A percentile compares a stretch with the other conserved stretches of the same genome.
Conservation (phyloP, 2,329 filamentous ascomycete species). For the Alternaria atra region DNA sequence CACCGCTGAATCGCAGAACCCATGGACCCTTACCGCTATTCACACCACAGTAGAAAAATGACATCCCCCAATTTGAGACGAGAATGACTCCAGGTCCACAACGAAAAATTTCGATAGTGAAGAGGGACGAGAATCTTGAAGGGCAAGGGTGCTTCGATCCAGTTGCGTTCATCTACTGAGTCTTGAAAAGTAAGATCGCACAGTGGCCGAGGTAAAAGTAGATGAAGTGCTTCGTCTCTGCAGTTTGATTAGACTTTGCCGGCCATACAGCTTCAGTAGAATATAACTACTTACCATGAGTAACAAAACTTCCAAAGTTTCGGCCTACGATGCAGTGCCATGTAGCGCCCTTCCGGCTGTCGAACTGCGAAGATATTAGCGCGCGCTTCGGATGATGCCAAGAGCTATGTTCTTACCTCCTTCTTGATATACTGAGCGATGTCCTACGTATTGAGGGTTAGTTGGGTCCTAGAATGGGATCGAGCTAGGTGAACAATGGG, state of each 20-base stretch:
- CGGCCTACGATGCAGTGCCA: slow-evolving; percentile 99
- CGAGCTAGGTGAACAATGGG: neutral
- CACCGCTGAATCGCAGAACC: slow-evolving; percentile 8
- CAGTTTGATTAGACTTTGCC: slow-evolving; percentile 21
- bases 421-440: slow-evolving; percentile 97
- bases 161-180: slow-evolving; percentile 68
- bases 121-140: slow-evolving; percentile 9
- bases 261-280: no score
- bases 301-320: slow-evolving; percentile 99
- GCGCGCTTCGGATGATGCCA: neutral
- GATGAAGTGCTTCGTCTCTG: slow-evolving; percentile 99
- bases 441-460: slow-evolving; percentile 67
- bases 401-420: slow-evolving; percentile 65
- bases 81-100: slow-evolving; percentile 9
- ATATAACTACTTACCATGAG: slow-evolving; percentile 74
- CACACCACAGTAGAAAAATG: neutral
- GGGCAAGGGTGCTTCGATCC: slow-evolving; percentile 10
- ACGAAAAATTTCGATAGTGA: slow-evolving; percentile 3
- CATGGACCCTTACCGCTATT: slow-evolving; percentile 5
- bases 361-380: slow-evolving; percentile 71
- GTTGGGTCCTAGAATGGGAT: neutral
- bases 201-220: slow-evolving; percentile 99
- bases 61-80: slow-evolving; percentile 3
- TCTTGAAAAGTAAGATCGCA: slow-evolving; percentile 98
- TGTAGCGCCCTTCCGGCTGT: slow-evolving; percentile 94